These are phyloP conservation scores for Sanguinoderma infundibulare DNA, from an alignment of 1,284 basidiomycete species.

Conservation along the genomic window DNA sequence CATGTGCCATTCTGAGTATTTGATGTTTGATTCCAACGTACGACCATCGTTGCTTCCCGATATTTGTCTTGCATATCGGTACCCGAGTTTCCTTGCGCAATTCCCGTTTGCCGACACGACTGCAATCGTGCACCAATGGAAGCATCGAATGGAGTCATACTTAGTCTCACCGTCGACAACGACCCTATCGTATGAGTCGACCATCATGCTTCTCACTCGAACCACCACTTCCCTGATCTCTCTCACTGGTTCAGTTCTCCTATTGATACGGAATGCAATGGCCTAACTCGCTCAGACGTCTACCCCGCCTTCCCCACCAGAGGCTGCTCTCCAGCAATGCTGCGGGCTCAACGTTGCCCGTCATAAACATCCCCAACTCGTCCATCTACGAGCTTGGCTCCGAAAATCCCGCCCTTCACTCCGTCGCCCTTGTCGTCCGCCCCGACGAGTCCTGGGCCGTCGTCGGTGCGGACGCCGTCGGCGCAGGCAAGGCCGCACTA, in stretches of 20 bases:
- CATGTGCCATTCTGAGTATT: too few species aligned
- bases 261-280: constrained; percentile 10
- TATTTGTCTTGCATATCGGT: too few species aligned
- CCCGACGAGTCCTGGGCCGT: constrained; percentile 36
- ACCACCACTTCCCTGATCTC: constrained; percentile 1
- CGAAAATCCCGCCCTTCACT: constrained; percentile 28
- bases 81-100: background rate
- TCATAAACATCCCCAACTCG: constrained; percentile 32
- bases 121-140: background rate
- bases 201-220: background rate
- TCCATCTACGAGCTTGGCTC: constrained; percentile 34
- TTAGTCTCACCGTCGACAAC: background rate
- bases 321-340: constrained; percentile 7
- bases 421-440: constrained; percentile 31
- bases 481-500: constrained; percentile 31
- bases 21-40: too few species aligned
- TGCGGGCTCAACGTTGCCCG: constrained; percentile 16
- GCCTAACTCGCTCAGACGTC: constrained; percentile 2
- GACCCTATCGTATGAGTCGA: background rate
- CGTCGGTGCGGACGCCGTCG: constrained; percentile 27
- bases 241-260: background rate
- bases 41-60: too few species aligned
- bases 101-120: background rate
- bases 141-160: background rate
- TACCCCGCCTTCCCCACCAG: background rate